Evolutionary conservation across 306 rosid genomes (phyloP).

Genomic region (Cicer chorassanicum): DNA sequence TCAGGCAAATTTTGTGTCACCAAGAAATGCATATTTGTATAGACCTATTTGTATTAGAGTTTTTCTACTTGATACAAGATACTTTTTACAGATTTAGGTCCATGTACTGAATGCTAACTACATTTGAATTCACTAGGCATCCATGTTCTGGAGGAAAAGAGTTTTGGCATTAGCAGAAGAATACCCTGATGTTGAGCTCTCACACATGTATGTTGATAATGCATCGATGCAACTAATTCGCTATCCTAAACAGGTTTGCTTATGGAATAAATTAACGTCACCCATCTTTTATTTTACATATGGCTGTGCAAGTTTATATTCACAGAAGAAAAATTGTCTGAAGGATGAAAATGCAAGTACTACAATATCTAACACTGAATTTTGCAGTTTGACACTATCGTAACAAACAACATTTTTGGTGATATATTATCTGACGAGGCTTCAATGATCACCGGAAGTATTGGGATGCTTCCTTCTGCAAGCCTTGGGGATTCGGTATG

Average conservation of each 20-base stretch:
- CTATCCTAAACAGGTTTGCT: slow-evolving; percentile 86
- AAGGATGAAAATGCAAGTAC: slow-evolving; percentile 30
- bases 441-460: slow-evolving; percentile 96
- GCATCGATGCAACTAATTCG: slow-evolving; percentile 96
- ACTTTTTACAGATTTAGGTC: slow-evolving; percentile 26
- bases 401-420: slow-evolving; percentile 95
- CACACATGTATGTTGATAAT: slow-evolving; percentile 97
- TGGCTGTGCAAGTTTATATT: slow-evolving; percentile 21
- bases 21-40: not conserved
- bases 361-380: slow-evolving; percentile 40
- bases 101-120: not conserved
- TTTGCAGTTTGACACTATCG: slow-evolving; percentile 85
- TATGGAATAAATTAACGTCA: slow-evolving; percentile 22
- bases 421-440: slow-evolving; percentile 97
- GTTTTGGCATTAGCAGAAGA: slow-evolving; percentile 66
- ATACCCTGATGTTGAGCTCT: slow-evolving; percentile 89
- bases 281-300: slow-evolving; percentile 40
- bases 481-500: slow-evolving; percentile 85
- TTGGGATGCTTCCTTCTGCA: slow-evolving; percentile 99
- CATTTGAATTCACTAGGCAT: slow-evolving; percentile 63
- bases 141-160: slow-evolving; percentile 90
- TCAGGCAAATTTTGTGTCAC: slow-evolving; percentile 2
- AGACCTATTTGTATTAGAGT: not conserved
- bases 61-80: slow-evolving; percentile 6
- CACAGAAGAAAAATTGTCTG: slow-evolving; percentile 21